Base-by-base conservation (phyloP, 768 basidiomycete species). In the Trametes gibbosa region DNA sequence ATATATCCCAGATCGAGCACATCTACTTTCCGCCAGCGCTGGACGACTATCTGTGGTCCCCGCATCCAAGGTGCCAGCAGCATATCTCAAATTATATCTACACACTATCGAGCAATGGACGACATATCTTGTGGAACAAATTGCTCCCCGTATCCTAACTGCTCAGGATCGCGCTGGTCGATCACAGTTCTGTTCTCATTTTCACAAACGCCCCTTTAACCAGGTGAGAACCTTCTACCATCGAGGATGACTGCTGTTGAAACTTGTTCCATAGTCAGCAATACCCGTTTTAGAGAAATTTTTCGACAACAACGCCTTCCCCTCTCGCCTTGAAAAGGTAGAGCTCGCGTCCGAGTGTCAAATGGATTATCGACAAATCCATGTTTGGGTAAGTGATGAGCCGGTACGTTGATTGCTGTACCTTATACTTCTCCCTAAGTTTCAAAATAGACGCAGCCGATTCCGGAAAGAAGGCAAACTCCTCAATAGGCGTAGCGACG, bases 361-460 rank as follows among this genome's bases (percentile, higher is more conserved):
- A 2, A 68, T 71, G 67, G 58, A 67, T 0, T 65, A 61, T 16
- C 56, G 59, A 9, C 71, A 72, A 40, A 64, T 72, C 12, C 54
- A 63, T 23, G 63, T 65, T 16, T 72, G 71, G 71, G 71, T 70
- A 62, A 39, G 37, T 39, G 37, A 35, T 29, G 32, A 41, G 13
- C 21, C 46, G 29, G 29, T 14, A 48, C 2, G 16, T n/a, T 29
- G 39, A 19, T 1, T 42, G 7, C 50, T 2, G 19, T 32, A 9
- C 24, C 25, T 25, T 37, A 12, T 50, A 21, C 16, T 3, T 23
- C 7, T 39, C 24, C 63, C 2, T 39, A 21, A 69, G 67, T 71
- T 70, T 24, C 70, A 71, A 32, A 71, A 71, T 25, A 56, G 68
- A 0, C 64, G 70, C 0, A 63, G 52, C 29, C 65, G 69, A 0